Base-by-base conservation (phyloP, 1,139 yeast species). In the Debaryomycetaceae sp. region DNA sequence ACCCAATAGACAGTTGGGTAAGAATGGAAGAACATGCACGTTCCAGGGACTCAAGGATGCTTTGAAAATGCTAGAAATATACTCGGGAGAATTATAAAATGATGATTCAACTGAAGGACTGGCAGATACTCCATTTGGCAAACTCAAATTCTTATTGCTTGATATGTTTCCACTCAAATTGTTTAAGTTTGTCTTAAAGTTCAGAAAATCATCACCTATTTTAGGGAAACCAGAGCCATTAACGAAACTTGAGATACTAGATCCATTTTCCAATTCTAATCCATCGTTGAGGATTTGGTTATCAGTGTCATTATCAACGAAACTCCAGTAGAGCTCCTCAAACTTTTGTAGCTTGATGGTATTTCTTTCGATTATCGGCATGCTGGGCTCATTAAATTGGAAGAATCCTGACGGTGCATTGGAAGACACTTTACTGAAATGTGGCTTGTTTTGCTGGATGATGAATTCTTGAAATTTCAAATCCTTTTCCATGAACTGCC, bases 1-100 rank as follows among this genome's bases (percentile, higher is more conserved):
- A 0, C 73, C 70, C 35, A 73, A 56, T 7, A 85, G 56, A 1
- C 90, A 82, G 41, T 79, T 70, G 13, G 81, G 80, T 41, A 74
- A 65, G 5, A 76, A 61, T 0, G 95, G 83, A 13, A 88, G 49
- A 54, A 85, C 84, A 49, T 82, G 80, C 43, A 87, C 64, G 56
- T 86, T 86, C 95, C 96, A 89, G 0, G 86, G 83, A 51, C 73
- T 68, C 20, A 72, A 56, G 1, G 70, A 57, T 5, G 65, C 51
- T 30, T 57, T 53, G 11, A 59, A 48, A n/a, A 56, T 46, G 24
- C 52, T 53, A 17, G 55, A 47, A 17, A 60, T 59, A 41, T 60
- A 62, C 9, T 57, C 59, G 5, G 42, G 43, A 5, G 63, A 54
- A 43, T 62, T 63, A 43, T 53, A 60, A 38, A 56, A 59, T n/a